Conservation (phyloP, 2,329 filamentous ascomycete species). For the Nannizziopsis barbatae region DNA sequence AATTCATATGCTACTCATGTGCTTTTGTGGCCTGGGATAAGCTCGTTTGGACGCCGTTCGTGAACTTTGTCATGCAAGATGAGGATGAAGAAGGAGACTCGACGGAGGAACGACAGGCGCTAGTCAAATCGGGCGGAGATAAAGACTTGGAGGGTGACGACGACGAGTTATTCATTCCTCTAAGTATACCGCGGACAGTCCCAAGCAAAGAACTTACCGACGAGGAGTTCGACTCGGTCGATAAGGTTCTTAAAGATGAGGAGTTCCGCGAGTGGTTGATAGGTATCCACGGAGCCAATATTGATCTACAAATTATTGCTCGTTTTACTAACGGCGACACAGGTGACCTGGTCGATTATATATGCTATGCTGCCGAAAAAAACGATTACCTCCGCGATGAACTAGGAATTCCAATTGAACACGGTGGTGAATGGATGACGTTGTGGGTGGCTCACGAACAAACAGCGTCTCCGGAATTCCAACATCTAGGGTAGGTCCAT, state of each 20-base stretch:
- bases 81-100: conserved; percentile 2
- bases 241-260: conserved; percentile 3
- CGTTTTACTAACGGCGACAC: not conserved
- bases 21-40: conserved; percentile 1
- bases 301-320: not conserved
- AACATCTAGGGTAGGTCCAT: conserved; percentile 12
- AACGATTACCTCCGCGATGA: not conserved
- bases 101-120: not conserved
- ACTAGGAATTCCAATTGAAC: conserved; percentile 3
- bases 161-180: conserved; percentile 14
- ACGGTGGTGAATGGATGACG: not conserved
- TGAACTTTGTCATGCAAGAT: conserved; percentile 1
- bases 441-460: not conserved
- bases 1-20: not conserved
- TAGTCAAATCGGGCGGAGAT: not conserved
- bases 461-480: conserved; percentile 9
- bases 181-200: conserved; percentile 10
- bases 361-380: not conserved
- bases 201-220: conserved; percentile 5
- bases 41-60: conserved; percentile 3
- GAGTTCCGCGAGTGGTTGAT: not conserved
- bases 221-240: conserved; percentile 13
- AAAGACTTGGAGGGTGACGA: not conserved
- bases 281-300: not conserved
- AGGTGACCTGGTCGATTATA: conserved; percentile 1